Evolutionary conservation across 1,139 yeast genomes (phyloP).

Genomic region (Blastobotrys elegans): DNA sequence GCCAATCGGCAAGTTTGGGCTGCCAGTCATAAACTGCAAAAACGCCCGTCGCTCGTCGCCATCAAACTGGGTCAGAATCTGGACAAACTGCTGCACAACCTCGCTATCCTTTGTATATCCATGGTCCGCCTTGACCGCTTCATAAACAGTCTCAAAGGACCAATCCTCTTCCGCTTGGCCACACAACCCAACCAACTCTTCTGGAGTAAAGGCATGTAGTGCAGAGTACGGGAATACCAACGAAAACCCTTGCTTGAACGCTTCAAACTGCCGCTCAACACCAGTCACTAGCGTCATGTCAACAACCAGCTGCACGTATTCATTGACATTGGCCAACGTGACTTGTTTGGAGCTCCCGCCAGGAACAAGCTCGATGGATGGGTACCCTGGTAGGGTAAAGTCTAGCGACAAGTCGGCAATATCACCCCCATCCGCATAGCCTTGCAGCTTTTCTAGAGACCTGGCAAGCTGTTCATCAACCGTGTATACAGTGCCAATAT

Average conservation of each 20-base stretch:
- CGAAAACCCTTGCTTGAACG: constrained; percentile 79
- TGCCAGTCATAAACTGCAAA: constrained; percentile 85
- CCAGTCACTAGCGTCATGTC: constrained; percentile 65
- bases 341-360: constrained; percentile 53
- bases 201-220: constrained; percentile 63
- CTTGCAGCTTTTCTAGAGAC: constrained; percentile 52
- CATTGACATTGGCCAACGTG: constrained; percentile 48
- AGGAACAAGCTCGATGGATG: constrained; percentile 51
- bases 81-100: constrained; percentile 55
- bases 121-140: constrained; percentile 78
- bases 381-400: constrained; percentile 76
- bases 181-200: constrained; percentile 64
- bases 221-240: constrained; percentile 78
- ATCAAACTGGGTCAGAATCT: constrained; percentile 53
- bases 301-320: constrained; percentile 53
- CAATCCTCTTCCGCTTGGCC: constrained; percentile 85
- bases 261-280: constrained; percentile 55
- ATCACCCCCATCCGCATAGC: constrained; percentile 29
- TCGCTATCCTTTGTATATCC: constrained; percentile 75
- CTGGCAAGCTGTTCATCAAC: constrained; percentile 60
- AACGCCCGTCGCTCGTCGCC: constrained; percentile 60
- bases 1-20: constrained; percentile 90
- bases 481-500: constrained; percentile 40
- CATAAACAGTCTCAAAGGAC: constrained; percentile 53
- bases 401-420: constrained; percentile 50